Base-by-base conservation (phyloP, 441 rosid genomes). In the Rhodomyrtus psidioides region DNA sequence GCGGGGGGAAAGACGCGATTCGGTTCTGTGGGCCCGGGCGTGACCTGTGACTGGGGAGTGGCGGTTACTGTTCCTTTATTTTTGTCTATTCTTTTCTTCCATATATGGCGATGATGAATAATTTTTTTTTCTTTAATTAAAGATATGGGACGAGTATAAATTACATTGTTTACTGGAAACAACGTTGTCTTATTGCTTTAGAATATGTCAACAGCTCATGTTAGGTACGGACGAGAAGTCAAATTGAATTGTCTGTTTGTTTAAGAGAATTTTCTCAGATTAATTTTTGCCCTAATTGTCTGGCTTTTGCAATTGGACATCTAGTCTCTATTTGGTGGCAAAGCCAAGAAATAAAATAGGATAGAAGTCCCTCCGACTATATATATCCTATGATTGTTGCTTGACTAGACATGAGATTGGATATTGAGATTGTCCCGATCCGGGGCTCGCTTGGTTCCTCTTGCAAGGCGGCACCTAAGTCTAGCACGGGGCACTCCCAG, bases 11-110 rank as follows among this genome's bases (percentile, higher is more conserved):
- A 85, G 51, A n/a, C 84, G 44, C n/a, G 49, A 21, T 34, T 87
- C 90, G 85, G 44, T 81, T 87, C 86, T 86, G 83, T 83, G 14
- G 84, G 53, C 53, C 53, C 53, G 53, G 91, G 76, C 58, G 91
- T 81, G 90, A 54, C n/a, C 79, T 1, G 49, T 70, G 79, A 70
- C 79, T 24, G 76, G 79, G 79, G 79, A 42, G 79, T 12, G 79
- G 49, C 23, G 79, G 79, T 70, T 0, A 39, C 49, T 6, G 79
- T 39, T 34, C 49, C n/a, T 34, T 70, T 19, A 19, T 34, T 65
- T 34, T 19, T 34, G 76, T 65, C 46, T 0, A 65, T 39, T 70
- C 49, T 70, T 70, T 39, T 65, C n/a, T 1, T 70, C 24, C 9
- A 55, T 19, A 34, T 34, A 21, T 70, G 79, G 49, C 7, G 79